phyloP scores from a whole-genome alignment of 805 yeast species.

The Wickerhamia fluorescens region DNA sequence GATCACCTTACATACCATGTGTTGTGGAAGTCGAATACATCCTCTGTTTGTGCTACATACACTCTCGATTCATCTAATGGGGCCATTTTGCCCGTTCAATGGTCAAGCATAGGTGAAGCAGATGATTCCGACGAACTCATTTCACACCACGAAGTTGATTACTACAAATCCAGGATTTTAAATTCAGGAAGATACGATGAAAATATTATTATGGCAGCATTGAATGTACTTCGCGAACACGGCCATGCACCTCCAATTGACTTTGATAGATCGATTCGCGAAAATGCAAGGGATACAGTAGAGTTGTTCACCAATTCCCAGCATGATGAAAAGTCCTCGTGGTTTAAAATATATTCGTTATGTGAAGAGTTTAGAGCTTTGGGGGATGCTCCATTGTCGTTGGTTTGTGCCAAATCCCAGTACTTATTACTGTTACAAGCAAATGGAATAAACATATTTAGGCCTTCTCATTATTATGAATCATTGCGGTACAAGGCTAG shows the following conservation, averaged over 20 bases:
- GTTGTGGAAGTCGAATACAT: slow-evolving; percentile 60
- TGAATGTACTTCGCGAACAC: slow-evolving; percentile 44
- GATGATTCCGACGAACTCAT: slow-evolving; percentile 13
- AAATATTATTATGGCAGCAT: slow-evolving; percentile 44
- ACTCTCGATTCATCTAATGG: slow-evolving; percentile 10
- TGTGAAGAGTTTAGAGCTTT: slow-evolving; percentile 64
- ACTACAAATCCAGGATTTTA: slow-evolving; percentile 40
- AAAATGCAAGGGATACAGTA: slow-evolving; percentile 20
- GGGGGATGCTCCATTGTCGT: slow-evolving; percentile 51
- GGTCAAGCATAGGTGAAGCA: slow-evolving; percentile 10
- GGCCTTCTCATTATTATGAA: slow-evolving; percentile 29
- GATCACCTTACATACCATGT: slow-evolving; percentile 19
- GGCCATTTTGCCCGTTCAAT: slow-evolving; percentile 5
- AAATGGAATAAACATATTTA: slow-evolving; percentile 25
- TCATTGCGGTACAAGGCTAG: slow-evolving; percentile 7
- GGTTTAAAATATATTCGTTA: slow-evolving; percentile 64
- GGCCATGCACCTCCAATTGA: slow-evolving; percentile 10
- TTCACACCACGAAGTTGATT: slow-evolving; percentile 25
- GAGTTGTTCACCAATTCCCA: slow-evolving; percentile 2
- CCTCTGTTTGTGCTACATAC: slow-evolving; percentile 26
- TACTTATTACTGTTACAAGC: slow-evolving; percentile 19
- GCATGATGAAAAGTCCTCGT: slow-evolving; percentile 38
- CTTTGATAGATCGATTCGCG: slow-evolving; percentile 14
- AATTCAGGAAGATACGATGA: slow-evolving; percentile 44
- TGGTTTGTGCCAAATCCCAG: slow-evolving; percentile 6